These are phyloP conservation scores for Colletotrichum kahawae DNA, from an alignment of 2,329 filamentous ascomycete genomes.

Conservation along the genomic window DNA sequence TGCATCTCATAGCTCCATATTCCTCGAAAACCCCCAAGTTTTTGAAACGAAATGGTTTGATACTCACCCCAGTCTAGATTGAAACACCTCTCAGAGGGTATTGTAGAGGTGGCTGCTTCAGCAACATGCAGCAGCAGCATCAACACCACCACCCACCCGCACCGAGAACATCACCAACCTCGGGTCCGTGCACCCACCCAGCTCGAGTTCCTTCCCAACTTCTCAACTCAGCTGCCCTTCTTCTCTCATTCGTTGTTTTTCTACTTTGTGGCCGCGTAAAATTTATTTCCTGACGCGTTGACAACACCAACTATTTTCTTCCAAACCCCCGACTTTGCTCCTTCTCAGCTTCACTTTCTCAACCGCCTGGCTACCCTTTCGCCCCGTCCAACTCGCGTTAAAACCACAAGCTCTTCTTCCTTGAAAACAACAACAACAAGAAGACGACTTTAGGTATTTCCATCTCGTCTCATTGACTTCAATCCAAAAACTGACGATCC, in stretches of 20 bases:
- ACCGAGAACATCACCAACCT: background rate
- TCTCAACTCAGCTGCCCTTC: background rate
- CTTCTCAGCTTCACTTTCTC: background rate
- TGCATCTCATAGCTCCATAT: background rate
- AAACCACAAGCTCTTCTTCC: background rate
- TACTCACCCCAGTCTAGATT: background rate
- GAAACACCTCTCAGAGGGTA: background rate
- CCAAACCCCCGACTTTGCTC: background rate
- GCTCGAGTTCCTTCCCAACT: background rate
- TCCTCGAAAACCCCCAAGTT: background rate
- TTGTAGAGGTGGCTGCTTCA: background rate
- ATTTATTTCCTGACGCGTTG: background rate
- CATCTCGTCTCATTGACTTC: background rate
- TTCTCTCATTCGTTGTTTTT: background rate
- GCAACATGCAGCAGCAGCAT: background rate
- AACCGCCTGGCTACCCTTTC: background rate
- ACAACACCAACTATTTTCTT: background rate
- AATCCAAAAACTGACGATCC: background rate
- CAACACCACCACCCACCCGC: background rate
- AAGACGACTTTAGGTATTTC: background rate
- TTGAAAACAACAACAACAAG: background rate
- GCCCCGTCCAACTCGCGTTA: background rate
- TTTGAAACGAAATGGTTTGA: background rate
- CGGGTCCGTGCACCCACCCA: background rate
- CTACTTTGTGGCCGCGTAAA: background rate